Base-by-base conservation (phyloP, 306 rosid species). In the Abrus pulchellus region DNA sequence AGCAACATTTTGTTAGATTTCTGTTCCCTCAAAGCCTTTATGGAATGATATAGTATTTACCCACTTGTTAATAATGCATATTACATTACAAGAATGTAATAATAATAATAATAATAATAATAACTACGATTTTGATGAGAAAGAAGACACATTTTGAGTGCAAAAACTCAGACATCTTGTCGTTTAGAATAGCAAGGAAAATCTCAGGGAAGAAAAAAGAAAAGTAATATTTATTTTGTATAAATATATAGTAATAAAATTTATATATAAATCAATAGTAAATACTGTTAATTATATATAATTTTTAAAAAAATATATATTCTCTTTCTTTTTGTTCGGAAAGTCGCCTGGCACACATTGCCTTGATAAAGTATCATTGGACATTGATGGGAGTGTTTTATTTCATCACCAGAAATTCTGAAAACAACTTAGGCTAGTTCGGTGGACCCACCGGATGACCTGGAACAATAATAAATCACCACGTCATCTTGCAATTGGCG, bases 321-420 rank as follows among this genome's bases (percentile, higher is more conserved):
- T 20, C 20, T 20, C 20, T 20, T 20, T 20, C 20, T 20, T 20
- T 20, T 20, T 20, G 20, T 20, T 20, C 20, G 20, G 20, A 20
- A 20, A 20, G 20, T 20, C 20, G 20, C 0, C 20, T 20, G 20
- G 20, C 20, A 20, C 20, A 20, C 20, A 20, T 20, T 20, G 20
- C 20, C 11, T 9, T 5, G 5, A 67, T 4, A 5, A 43, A 43
- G 61, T 45, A 50, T 43, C 53, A 30, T 50, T 66, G 32, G 20
- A 27, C 28, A 50, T 50, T 72, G 75, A 28, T 32, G 2, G 1
- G 44, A 5, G 2, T 30, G 43, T 36, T 30, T 28, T 20, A 10
- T 61, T 41, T 71, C 86, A 41, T 52, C 33, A 62, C 75, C 83
- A 70, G 67, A 61, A 75, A 52, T 33, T 32, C 2, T 40, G 68